Base-by-base conservation (phyloP, 148 eudicot genomes). In the Spergularia bocconei region DNA sequence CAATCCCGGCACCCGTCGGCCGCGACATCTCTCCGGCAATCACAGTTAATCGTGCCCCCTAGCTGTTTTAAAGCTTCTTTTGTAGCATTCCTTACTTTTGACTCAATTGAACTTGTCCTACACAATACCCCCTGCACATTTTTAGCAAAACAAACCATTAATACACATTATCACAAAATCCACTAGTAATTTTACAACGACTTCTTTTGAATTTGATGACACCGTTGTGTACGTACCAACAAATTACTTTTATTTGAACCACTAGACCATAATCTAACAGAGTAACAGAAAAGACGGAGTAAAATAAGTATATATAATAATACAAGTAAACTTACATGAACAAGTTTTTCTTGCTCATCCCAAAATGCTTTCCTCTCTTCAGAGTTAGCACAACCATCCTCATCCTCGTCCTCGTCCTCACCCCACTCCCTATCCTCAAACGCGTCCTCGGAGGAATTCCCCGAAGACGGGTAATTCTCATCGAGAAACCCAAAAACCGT, bases 41-140 rank as follows among this genome's bases (percentile, higher is more conserved):
- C 77, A 36, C 97, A 93, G 13, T 79, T 21, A 81, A 88, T 2
- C 75, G 63, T 15, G 13, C 36, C 75, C 75, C 75, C 6, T 70
- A 79, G 65, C 61, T 86, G 90, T 71, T 81, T 86, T 47, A 90
- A 20, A 7, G 93, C 83, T 38, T 89, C 92, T 76, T 87, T 91
- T 0, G 94, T 84, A 4, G 78, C 84, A 61, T 69, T 81, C 73
- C 94, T 83, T 19, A 89, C 85, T 69, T 62, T 88, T 20, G 85
- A 70, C 57, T 89, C 94, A 10, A 80, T 19, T 11, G 88, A 73
- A 66, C 83, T 93, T 16, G 85, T 91, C 73, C 94, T 87, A 69
- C 83, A 82, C 55, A 93, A 60, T 11, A 86, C 87, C 14, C 72
- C 87, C 98, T 93, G 87, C 75, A 73, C 67, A 38, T 36, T 4